These are phyloP conservation scores for Selenicereus undatus DNA, from an alignment of 148 eudicot species.

Conservation along the genomic window DNA sequence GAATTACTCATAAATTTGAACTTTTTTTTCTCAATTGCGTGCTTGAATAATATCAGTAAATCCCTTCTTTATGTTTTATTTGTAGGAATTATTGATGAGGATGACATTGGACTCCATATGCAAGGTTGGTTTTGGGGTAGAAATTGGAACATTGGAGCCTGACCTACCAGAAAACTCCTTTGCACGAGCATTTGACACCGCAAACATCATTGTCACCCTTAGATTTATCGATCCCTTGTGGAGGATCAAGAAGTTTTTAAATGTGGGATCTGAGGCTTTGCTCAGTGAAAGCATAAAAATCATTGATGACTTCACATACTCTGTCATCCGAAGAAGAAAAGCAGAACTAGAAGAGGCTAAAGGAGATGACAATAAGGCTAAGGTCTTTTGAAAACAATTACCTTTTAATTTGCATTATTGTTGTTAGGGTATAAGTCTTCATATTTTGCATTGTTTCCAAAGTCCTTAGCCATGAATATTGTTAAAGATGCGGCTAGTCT, in stretches of 20 bases:
- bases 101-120: slow-evolving; percentile 97
- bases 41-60: too few species aligned
- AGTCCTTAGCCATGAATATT: too few species aligned
- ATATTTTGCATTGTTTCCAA: too few species aligned
- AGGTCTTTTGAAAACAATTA: slow-evolving; percentile 33
- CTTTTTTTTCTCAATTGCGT: neutral
- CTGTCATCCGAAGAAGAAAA: slow-evolving; percentile 74
- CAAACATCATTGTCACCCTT: slow-evolving; percentile 84
- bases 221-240: slow-evolving; percentile 87
- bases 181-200: slow-evolving; percentile 80
- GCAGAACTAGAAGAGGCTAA: slow-evolving; percentile 54
- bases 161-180: slow-evolving; percentile 64
- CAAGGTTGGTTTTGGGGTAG: slow-evolving; percentile 96
- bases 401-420: neutral
- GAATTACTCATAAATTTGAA: neutral
- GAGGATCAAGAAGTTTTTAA: slow-evolving; percentile 72
- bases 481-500: too few species aligned
- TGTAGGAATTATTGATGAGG: slow-evolving; percentile 84
- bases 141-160: slow-evolving; percentile 79
- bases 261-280: slow-evolving; percentile 79
- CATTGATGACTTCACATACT: slow-evolving; percentile 80
- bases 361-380: slow-evolving; percentile 34
- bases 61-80: neutral
- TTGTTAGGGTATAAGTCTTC: too few species aligned
- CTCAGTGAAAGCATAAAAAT: slow-evolving; percentile 69